Evolutionary conservation across 2,329 filamentous ascomycete species (phyloP).

Genomic region (Neonectria magnoliae): DNA sequence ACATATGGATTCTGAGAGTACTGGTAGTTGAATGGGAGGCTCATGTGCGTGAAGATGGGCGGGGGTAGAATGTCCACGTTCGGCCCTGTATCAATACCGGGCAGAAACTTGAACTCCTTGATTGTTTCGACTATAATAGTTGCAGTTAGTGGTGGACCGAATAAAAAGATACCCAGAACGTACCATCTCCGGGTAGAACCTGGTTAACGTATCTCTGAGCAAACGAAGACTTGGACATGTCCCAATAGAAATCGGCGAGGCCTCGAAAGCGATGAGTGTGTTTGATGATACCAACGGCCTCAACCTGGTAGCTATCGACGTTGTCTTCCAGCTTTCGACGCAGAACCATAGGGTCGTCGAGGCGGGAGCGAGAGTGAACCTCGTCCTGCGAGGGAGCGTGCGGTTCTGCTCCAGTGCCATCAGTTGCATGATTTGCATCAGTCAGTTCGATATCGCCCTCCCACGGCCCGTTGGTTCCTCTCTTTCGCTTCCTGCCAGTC

Average conservation of each 20-base stretch:
- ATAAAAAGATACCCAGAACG: conserved; percentile 10
- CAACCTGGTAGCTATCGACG: conserved; percentile 70
- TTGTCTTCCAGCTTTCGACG: conserved; percentile 77
- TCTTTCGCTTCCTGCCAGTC: conserved; percentile 86
- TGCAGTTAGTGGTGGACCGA: neutral
- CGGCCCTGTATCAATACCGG: conserved; percentile 66
- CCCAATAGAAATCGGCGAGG: conserved; percentile 88
- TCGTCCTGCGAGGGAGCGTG: conserved; percentile 28
- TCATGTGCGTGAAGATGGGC: conserved; percentile 78
- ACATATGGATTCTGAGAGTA: conserved; percentile 90
- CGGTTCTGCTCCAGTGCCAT: conserved; percentile 40
- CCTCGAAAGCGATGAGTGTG: conserved; percentile 89
- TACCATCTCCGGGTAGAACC: conserved; percentile 77
- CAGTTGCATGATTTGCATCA: conserved; percentile 40
- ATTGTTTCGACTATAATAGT: conserved; percentile 57
- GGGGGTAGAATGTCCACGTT: conserved; percentile 81
- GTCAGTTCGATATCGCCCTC: conserved; percentile 53
- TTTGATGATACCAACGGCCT: conserved; percentile 77
- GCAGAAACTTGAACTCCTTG: conserved; percentile 72
- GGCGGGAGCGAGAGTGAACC: conserved; percentile 56
- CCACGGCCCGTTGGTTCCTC: conserved; percentile 76
- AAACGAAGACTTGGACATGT: conserved; percentile 74
- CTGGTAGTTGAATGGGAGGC: conserved; percentile 79
- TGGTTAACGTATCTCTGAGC: conserved; percentile 76
- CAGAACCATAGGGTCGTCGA: conserved; percentile 65